Evolutionary conservation across 23 red algal species (phyloP), one percentile per base, ranked within the genome.

Genomic region (Gracilaria vermiculophylla): DNA sequence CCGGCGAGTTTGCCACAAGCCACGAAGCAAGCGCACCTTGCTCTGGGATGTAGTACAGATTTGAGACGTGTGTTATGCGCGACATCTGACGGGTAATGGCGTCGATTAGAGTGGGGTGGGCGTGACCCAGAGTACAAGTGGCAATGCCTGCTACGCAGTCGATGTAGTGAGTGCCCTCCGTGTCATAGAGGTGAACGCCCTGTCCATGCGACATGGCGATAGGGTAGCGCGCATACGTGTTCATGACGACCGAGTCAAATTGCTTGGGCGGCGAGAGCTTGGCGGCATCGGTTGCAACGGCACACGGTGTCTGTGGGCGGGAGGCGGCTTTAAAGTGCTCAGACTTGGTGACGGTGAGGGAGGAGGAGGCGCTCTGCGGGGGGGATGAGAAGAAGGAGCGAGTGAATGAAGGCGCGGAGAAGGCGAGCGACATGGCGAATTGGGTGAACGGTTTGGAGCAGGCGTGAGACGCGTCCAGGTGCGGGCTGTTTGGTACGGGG

Each of bases 121-220:
- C 90, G 62, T 98, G 96, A 51, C 96, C 96, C 9, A 98, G 69
- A 10, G 88, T 87, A 71, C 96, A 98, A 27, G 96, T 98, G 9
- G 96, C 96, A 53, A 98, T 98, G 17, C 96, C 96, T 16, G 91
- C 92, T 21, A 98, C 96, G 53, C 86, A 95, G 72, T 98, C 96
- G 35, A 98, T 43, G 57, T 93, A 94, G 33, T 64, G 58, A 25
- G 83, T 91, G 50, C 88, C 92, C 62, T 84, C 39, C n/a, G 77
- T 42, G 82, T 92, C 92, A 36, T 56, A 93, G 51, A 98, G 53
- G 50, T 57, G 65, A 13, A 85, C 51, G 39, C 96, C 96, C 10
- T 36, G 24, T 13, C 96, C 96, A 34, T 86, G 76, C 27, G 85
- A 80, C 56, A 98, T 71, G 37, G 84, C 71, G 36, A 98, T 21